These are phyloP conservation scores for Phellinidium pouzarii DNA, from an alignment of 1,284 basidiomycete species.

Conservation along the genomic window DNA sequence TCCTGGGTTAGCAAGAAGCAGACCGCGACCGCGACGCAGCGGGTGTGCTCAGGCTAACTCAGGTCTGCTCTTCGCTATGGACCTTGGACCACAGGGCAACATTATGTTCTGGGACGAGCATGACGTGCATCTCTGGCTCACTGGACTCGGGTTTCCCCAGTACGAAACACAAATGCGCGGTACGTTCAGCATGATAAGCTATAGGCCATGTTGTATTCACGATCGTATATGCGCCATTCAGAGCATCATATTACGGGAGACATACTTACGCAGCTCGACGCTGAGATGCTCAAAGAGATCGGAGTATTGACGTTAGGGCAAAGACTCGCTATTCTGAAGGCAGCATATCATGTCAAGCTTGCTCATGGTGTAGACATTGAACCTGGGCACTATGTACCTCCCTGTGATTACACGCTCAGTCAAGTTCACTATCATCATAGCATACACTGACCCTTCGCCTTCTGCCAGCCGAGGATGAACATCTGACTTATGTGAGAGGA, in stretches of 20 bases:
- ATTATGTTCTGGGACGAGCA: conserved; percentile 78
- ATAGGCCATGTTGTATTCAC: background rate
- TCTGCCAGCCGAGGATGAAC: background rate
- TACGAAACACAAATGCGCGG: conserved; percentile 71
- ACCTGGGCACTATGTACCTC: conserved; percentile 82
- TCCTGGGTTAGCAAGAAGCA: too few species aligned
- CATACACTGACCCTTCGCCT: background rate
- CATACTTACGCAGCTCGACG: conserved; percentile 74
- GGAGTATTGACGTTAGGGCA: conserved; percentile 87
- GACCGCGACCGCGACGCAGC: too few species aligned
- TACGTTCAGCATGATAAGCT: conserved; percentile 27
- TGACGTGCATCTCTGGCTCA: conserved; percentile 60
- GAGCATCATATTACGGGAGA: conserved; percentile 90
- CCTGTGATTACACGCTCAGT: conserved; percentile 49
- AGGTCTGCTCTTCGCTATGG: background rate
- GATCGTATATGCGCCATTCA: conserved; percentile 29
- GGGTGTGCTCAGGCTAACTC: too few species aligned
- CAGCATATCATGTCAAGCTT: conserved; percentile 82
- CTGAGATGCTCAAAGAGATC: conserved; percentile 74
- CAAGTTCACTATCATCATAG: background rate
- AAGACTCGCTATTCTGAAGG: conserved; percentile 80
- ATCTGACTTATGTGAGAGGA: background rate
- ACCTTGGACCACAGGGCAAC: conserved; percentile 25
- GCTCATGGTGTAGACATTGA: conserved; percentile 78
- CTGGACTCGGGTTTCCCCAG: conserved; percentile 68